A percentile compares a stretch with the other conserved stretches of the same genome.
Conservation (phyloP, 164 flowering plant genomes). For the Umbilicus rupestris region DNA sequence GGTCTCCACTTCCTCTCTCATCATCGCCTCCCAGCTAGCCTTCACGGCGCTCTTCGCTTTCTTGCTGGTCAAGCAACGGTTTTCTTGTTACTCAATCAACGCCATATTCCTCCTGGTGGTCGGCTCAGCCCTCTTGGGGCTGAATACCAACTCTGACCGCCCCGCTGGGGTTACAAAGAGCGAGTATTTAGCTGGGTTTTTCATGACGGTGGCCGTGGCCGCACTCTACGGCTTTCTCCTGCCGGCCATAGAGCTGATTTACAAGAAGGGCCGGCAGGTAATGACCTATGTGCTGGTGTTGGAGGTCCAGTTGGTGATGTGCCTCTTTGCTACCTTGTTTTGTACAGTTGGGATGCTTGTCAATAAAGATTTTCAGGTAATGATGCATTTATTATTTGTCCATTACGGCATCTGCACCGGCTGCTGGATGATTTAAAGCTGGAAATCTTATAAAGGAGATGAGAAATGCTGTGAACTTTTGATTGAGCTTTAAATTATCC, state of each 20-base stretch:
- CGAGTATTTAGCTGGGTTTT: constrained; percentile 29
- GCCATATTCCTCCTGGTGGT: constrained; percentile 33
- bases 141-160: constrained; percentile 26
- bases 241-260: constrained; percentile 33
- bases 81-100: constrained; percentile 38
- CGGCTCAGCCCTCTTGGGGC: constrained; percentile 34
- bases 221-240: constrained; percentile 27
- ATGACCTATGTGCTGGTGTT: constrained; percentile 32
- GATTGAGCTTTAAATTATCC: no score
- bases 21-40: constrained; percentile 39
- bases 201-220: constrained; percentile 32
- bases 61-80: constrained; percentile 39
- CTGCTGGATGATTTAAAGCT: no score
- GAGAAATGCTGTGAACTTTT: no score
- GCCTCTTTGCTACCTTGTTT: constrained; percentile 35
- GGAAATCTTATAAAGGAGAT: no score
- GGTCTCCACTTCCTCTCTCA: constrained; percentile 40
- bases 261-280: constrained; percentile 30
- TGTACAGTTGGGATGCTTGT: constrained; percentile 44
- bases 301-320: constrained; percentile 45
- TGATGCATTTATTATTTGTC: constrained; percentile 1
- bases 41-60: constrained; percentile 45
- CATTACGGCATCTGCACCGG: no score
- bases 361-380: constrained; percentile 47
- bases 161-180: constrained; percentile 21